A percentile compares a stretch with the other conserved stretches of the same genome.
phyloP scores from a whole-genome alignment of 352 stramenopile species.

The Pythium pyrilobum region DNA sequence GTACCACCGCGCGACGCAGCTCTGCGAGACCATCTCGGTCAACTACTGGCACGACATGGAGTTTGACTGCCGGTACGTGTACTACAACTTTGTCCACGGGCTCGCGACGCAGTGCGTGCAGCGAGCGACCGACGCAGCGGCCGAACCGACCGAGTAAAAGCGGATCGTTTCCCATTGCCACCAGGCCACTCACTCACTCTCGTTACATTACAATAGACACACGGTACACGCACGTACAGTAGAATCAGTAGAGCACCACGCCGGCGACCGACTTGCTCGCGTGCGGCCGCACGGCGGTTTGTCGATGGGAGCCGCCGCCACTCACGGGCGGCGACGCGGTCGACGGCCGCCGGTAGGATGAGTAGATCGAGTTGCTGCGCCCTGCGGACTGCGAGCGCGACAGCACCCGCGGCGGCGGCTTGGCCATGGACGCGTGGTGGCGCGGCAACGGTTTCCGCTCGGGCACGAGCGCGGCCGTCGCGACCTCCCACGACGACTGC shows the following conservation, averaged over 20 bases:
- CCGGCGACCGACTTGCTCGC: conserved; percentile 14
- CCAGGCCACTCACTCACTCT: no score
- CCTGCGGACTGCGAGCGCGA: conserved; percentile 6
- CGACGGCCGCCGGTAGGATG: not conserved
- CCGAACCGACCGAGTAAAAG: no score
- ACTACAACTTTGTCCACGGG: conserved; percentile 79
- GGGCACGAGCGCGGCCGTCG: conserved; percentile 23
- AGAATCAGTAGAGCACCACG: conserved; percentile 12
- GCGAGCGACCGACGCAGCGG: not conserved
- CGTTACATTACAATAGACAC: no score
- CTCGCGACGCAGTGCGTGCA: conserved; percentile 19
- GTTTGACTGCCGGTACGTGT: conserved; percentile 83
- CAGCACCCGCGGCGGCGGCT: not conserved
- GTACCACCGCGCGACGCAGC: conserved; percentile 79
- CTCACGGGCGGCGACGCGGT: not conserved
- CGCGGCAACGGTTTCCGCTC: not conserved
- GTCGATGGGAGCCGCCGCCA: not conserved
- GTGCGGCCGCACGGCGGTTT: conserved; percentile 5
- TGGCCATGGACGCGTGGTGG: conserved; percentile 12
- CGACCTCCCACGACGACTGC: conserved; percentile 37
- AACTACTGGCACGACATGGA: conserved; percentile 91
- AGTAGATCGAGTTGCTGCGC: not conserved
- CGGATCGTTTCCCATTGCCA: no score
- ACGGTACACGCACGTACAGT: no score
- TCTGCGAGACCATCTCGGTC: conserved; percentile 74